These are phyloP conservation scores for Cyberlindnera lachancei DNA, from an alignment of 805 yeast species.

Conservation along the genomic window DNA sequence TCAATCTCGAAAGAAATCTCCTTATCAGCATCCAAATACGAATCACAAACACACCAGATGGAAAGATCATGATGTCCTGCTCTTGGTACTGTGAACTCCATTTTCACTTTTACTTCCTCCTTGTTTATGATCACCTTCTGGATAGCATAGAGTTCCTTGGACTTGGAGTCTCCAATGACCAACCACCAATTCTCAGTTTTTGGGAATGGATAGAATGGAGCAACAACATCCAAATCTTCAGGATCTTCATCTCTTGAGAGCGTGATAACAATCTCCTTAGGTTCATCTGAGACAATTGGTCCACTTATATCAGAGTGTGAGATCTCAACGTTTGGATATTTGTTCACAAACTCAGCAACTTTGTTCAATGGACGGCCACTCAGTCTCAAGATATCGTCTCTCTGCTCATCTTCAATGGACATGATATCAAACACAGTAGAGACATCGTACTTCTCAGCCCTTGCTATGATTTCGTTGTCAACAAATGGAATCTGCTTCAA, in stretches of 20 bases:
- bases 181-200: slow-evolving; percentile 84
- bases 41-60: slow-evolving; percentile 85
- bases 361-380: slow-evolving; percentile 42
- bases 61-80: slow-evolving; percentile 57
- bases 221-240: slow-evolving; percentile 51
- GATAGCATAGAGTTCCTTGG: slow-evolving; percentile 62
- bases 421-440: slow-evolving; percentile 76
- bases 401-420: slow-evolving; percentile 62
- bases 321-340: slow-evolving; percentile 79
- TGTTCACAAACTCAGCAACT: slow-evolving; percentile 85
- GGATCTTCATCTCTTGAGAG: slow-evolving; percentile 73
- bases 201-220: slow-evolving; percentile 50
- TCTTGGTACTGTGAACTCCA: slow-evolving; percentile 52
- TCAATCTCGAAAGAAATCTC: slow-evolving; percentile 54
- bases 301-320: slow-evolving; percentile 39
- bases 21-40: slow-evolving; percentile 89
- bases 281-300: slow-evolving; percentile 39
- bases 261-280: slow-evolving; percentile 38
- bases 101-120: slow-evolving; percentile 41
- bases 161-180: slow-evolving; percentile 61
- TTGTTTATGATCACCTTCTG: slow-evolving; percentile 51
- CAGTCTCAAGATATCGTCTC: slow-evolving; percentile 54
- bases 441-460: slow-evolving; percentile 49
- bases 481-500: slow-evolving; percentile 78
- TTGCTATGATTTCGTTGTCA: slow-evolving; percentile 38